Evolutionary conservation across 2,329 filamentous ascomycete species (phyloP).

Genomic region (Dactylellina haptotyla): DNA sequence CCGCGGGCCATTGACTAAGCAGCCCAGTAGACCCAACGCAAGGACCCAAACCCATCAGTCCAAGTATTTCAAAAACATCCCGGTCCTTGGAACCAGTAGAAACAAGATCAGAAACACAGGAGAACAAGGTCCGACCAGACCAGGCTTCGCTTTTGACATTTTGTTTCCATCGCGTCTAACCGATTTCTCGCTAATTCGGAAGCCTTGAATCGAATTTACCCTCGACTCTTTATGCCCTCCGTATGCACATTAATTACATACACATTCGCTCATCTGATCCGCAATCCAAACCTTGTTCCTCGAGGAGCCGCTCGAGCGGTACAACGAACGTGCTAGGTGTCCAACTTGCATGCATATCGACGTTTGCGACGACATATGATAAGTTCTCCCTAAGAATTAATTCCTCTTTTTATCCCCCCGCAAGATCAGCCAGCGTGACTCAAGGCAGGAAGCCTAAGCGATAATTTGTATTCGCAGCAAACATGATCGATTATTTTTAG

Average conservation of each 20-base stretch:
- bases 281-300: constrained; percentile 22
- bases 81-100: constrained; percentile 32
- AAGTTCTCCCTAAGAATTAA: constrained; percentile 1
- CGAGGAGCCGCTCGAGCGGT: constrained; percentile 25
- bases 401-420: background rate
- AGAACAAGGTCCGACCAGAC: constrained; percentile 30
- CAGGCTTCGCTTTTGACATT: constrained; percentile 42
- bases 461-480: constrained; percentile 35
- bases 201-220: constrained; percentile 40
- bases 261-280: constrained; percentile 37
- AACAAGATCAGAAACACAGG: constrained; percentile 54
- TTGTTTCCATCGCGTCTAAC: constrained; percentile 50
- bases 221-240: constrained; percentile 1
- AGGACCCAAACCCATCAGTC: constrained; percentile 7
- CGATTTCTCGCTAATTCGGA: constrained; percentile 54
- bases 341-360: constrained; percentile 25
- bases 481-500: constrained; percentile 45
- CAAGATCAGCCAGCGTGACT: constrained; percentile 36
- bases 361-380: constrained; percentile 32
- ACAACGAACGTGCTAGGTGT: constrained; percentile 15
- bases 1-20: constrained; percentile 42
- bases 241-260: constrained; percentile 26
- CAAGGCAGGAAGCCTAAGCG: constrained; percentile 49
- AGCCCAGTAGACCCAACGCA: constrained; percentile 21
- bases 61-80: constrained; percentile 53